Conservation (phyloP, 1,284 basidiomycete species). For the Schizopora paradoxa region DNA sequence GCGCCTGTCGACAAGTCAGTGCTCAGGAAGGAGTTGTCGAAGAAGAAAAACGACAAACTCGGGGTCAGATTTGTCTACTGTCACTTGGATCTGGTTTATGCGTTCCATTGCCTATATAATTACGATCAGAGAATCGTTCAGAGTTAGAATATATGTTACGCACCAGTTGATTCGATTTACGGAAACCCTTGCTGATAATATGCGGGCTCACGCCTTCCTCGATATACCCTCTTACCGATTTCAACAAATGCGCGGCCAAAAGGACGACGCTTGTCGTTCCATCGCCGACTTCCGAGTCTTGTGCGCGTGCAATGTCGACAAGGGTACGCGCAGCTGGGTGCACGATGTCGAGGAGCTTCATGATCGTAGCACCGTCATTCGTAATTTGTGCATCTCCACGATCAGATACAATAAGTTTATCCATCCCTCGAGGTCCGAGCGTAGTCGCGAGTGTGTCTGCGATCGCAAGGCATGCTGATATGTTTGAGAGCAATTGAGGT, state of each 20-base stretch:
- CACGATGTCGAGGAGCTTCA: slow-evolving; percentile 95
- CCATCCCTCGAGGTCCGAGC: slow-evolving; percentile 98
- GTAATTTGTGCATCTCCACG: slow-evolving; percentile 96
- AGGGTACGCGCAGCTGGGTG: slow-evolving; percentile 96
- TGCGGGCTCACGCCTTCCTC: slow-evolving; percentile 98
- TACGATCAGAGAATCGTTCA: slow-evolving; percentile 18
- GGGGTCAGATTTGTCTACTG: slow-evolving; percentile 86
- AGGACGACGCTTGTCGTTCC: slow-evolving; percentile 96
- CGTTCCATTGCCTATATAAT: slow-evolving; percentile 69
- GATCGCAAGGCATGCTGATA: slow-evolving; percentile 90
- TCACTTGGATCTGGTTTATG: slow-evolving; percentile 87
- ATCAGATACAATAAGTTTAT: slow-evolving; percentile 91
- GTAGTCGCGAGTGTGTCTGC: slow-evolving; percentile 89
- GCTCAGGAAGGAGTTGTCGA: too few relatives aligned
- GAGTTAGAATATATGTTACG: slow-evolving; percentile 27
- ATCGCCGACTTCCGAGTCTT: slow-evolving; percentile 98
- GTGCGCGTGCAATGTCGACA: slow-evolving; percentile 96
- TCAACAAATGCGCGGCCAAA: slow-evolving; percentile 90
- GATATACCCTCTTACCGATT: slow-evolving; percentile 88
- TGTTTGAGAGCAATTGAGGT: slow-evolving; percentile 92
- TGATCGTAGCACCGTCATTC: slow-evolving; percentile 97
- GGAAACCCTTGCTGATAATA: slow-evolving; percentile 96
- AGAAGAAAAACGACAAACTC: slow-evolving; percentile 51
- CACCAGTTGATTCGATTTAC: slow-evolving; percentile 84
- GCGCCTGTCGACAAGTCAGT: slow-evolving; percentile 54